Evolutionary conservation across 768 basidiomycete genomes (phyloP).

Genomic region (Lentinula guzmanii): DNA sequence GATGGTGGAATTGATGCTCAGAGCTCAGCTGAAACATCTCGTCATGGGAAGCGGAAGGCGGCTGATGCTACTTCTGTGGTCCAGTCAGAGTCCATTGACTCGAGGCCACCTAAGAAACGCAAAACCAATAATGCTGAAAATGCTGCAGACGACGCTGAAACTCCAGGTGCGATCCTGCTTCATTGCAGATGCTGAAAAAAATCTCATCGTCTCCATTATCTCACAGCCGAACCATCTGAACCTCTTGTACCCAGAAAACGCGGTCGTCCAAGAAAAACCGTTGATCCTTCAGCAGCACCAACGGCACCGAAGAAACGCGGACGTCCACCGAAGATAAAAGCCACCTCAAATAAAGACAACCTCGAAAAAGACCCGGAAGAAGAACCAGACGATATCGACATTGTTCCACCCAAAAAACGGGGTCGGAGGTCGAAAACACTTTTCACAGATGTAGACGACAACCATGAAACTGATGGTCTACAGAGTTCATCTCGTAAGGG

Average conservation of each 20-base stretch:
- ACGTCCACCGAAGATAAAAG: slow-evolving; percentile 21
- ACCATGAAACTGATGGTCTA: not conserved
- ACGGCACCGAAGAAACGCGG: slow-evolving; percentile 26
- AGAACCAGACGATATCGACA: not conserved
- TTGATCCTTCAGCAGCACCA: not conserved
- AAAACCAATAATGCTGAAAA: not conserved
- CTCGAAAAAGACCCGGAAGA: not conserved
- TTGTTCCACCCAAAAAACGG: not conserved
- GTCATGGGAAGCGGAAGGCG: not conserved
- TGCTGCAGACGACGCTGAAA: not conserved
- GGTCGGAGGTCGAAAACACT: not conserved
- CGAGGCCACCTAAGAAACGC: not conserved
- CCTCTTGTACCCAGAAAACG: slow-evolving; percentile 24
- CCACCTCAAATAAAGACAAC: not conserved
- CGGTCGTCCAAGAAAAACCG: slow-evolving; percentile 17
- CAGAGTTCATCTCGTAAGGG: not conserved
- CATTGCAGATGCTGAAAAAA: not conserved
- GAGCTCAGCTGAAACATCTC: slow-evolving; percentile 1
- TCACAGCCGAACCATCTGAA: not conserved
- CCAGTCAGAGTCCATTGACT: not conserved
- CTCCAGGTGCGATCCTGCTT: not conserved
- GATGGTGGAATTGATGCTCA: slow-evolving; percentile 11
- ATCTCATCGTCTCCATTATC: not conserved
- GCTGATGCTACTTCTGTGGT: slow-evolving; percentile 9
- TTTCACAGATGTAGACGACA: not conserved